phyloP scores from a whole-genome alignment of 2,329 filamentous ascomycete genomes.

The Arachnopeziza araneosa region DNA sequence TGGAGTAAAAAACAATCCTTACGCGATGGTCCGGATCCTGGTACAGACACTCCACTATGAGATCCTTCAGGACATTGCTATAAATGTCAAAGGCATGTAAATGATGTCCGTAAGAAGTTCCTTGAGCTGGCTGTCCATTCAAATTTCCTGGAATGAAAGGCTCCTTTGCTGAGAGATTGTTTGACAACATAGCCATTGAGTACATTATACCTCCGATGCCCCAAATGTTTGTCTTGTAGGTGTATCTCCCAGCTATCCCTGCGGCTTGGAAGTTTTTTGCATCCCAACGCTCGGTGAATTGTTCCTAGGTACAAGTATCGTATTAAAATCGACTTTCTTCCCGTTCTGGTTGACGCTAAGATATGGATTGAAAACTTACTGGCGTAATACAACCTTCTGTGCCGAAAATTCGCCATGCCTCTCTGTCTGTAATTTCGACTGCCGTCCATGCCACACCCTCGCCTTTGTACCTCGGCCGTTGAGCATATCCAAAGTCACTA shows the following conservation, averaged over 20 bases:
- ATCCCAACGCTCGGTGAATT: constrained; percentile 9
- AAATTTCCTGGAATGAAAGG: background rate
- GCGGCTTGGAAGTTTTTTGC: background rate
- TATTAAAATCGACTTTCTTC: no score
- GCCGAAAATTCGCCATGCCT: background rate
- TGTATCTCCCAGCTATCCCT: constrained; percentile 7
- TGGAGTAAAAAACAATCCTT: no score
- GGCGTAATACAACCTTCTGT: background rate
- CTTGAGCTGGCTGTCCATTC: background rate
- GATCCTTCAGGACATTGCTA: background rate
- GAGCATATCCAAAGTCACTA: no score
- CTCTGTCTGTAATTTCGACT: background rate
- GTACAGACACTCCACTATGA: background rate
- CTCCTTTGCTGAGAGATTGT: background rate
- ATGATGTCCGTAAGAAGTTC: background rate
- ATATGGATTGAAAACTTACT: background rate
- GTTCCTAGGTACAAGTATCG: background rate
- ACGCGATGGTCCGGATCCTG: background rate
- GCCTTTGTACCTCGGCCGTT: no score
- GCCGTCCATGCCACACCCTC: no score
- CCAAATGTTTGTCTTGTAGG: background rate
- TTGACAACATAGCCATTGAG: background rate
- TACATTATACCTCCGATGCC: background rate
- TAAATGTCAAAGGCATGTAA: background rate
- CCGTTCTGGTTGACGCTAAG: background rate